Percentiles rank a stretch among this genome's conserved stretches.
Evolutionary conservation across 768 basidiomycete species (phyloP).

Genomic region (Pulveroboletus sp.): DNA sequence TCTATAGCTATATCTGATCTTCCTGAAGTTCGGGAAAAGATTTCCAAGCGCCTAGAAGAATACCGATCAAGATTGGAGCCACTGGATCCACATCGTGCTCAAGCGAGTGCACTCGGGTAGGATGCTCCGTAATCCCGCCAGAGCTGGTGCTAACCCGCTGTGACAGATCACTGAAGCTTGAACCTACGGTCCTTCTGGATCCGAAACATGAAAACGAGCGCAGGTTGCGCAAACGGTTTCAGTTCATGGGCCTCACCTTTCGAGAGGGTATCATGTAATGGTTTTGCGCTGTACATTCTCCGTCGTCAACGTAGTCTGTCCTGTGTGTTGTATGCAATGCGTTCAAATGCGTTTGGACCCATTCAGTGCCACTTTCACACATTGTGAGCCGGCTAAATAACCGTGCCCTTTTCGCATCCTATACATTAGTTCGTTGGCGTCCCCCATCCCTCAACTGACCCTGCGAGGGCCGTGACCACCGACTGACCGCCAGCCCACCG

Average conservation of each 20-base stretch:
- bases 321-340: slow-evolving; percentile 7
- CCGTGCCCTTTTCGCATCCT: slow-evolving; percentile 9
- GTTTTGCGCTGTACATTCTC: not conserved
- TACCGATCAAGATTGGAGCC: slow-evolving; percentile 19
- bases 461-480: slow-evolving; percentile 6
- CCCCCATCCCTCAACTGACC: slow-evolving; percentile 6
- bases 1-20: slow-evolving; percentile 28
- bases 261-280: slow-evolving; percentile 19
- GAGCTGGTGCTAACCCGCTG: slow-evolving; percentile 1
- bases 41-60: slow-evolving; percentile 20
- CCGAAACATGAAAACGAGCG: not conserved
- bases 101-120: slow-evolving; percentile 22
- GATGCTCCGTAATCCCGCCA: not conserved
- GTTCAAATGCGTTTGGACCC: not conserved
- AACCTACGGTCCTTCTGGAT: slow-evolving; percentile 27
- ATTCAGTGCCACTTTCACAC: slow-evolving; percentile 23
- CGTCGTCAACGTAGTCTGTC: not conserved
- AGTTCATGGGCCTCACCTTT: slow-evolving; percentile 14
- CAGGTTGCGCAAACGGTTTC: slow-evolving; percentile 4
- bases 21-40: slow-evolving; percentile 32
- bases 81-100: slow-evolving; percentile 19
- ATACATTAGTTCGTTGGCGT: slow-evolving; percentile 11
- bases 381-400: slow-evolving; percentile 20
- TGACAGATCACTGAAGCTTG: slow-evolving; percentile 22
- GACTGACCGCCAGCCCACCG: not conserved